Base-by-base conservation (phyloP, 768 basidiomycete species). In the Mycena polygramma region DNA sequence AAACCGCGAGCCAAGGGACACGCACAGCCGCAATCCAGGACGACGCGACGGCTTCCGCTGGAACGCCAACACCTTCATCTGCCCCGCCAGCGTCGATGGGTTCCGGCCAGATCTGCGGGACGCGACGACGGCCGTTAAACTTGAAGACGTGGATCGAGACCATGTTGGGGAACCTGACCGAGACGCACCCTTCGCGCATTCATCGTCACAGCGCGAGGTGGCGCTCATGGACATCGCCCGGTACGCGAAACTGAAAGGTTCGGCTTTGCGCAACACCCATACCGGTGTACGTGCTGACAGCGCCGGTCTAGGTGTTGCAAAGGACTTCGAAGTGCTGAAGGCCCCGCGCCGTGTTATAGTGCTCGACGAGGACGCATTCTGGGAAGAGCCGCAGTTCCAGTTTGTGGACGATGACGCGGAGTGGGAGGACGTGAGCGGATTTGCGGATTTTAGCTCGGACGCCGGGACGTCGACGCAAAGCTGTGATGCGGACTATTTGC, bases 41-140 rank as follows among this genome's bases (percentile, higher is more conserved):
- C 65, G 65, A 45, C 59, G 65, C 43, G 70, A 71, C 54, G 60
- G 60, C 0, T 67, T 57, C 46, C 64, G 17, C 19, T 71, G 65
- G 65, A 71, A 71, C 55, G 26, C 53, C 17, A 17, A 54, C n/a
- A 8, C 36, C n/a, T 71, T 71, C 48, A 54, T 71, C 20, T 71
- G 70, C 48, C 65, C 55, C 55, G 59, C 70, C 11, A 53, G 61
- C 36, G 65, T 71, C 7, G 70, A 71, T 45, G 70, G 70, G 10
- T 67, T 71, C 61, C 48, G 36, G 3, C 19, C 53, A 9, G 48
- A 67, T 46, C 2, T 30, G 26, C 65, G 60, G 22, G 54, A 67
- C 41, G 13, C 60, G 10, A 13, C 35, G 15, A 54, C 37, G 7
- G 54, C 67, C 24, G 26, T 7, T 7, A 10, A 10, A 9, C 4